Percentiles rank a stretch among this genome's conserved stretches.
Conservation (phyloP, 2,329 filamentous ascomycete genomes). For the Pseudocercospora fijiensis region DNA sequence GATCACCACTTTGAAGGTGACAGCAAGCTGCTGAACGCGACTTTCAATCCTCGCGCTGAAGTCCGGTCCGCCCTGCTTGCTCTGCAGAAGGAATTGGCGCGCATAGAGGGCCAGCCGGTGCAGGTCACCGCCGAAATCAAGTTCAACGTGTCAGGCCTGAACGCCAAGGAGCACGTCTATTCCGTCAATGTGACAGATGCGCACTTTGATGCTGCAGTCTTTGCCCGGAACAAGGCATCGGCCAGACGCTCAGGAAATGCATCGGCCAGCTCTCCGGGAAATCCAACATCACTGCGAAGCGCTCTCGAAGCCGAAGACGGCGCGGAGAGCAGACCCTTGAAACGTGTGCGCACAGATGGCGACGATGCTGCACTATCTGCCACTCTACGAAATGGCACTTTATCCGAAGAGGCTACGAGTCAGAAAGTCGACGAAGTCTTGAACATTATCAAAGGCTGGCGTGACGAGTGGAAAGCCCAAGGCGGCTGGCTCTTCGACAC, state of each 20-base stretch:
- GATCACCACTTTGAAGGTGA: constrained; percentile 33
- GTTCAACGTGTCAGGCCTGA: constrained; percentile 23
- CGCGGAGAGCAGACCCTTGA: constrained; percentile 21
- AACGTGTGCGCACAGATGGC: constrained; percentile 22
- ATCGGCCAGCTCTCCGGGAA: constrained; percentile 16
- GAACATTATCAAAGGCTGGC: constrained; percentile 27
- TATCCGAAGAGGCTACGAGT: constrained; percentile 18
- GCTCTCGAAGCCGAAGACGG: neutral
- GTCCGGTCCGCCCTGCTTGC: constrained; percentile 25
- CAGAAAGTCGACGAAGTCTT: constrained; percentile 20
- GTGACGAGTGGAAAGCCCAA: constrained; percentile 33
- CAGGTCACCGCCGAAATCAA: constrained; percentile 29
- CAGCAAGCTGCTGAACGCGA: constrained; percentile 25
- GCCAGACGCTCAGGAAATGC: constrained; percentile 10
- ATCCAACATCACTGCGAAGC: neutral
- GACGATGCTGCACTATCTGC: constrained; percentile 12
- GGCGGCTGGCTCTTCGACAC: constrained; percentile 36
- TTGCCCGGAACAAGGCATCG: constrained; percentile 16
- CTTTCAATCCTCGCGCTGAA: constrained; percentile 25
- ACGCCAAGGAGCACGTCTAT: constrained; percentile 27
- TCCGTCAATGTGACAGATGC: constrained; percentile 25
- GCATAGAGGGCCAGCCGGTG: constrained; percentile 19
- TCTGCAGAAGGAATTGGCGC: constrained; percentile 27
- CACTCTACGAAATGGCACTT: constrained; percentile 10
- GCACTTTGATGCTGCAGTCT: constrained; percentile 21